Base-by-base conservation (phyloP, 495 filamentous ascomycete species). In the Neurospora sp. region DNA sequence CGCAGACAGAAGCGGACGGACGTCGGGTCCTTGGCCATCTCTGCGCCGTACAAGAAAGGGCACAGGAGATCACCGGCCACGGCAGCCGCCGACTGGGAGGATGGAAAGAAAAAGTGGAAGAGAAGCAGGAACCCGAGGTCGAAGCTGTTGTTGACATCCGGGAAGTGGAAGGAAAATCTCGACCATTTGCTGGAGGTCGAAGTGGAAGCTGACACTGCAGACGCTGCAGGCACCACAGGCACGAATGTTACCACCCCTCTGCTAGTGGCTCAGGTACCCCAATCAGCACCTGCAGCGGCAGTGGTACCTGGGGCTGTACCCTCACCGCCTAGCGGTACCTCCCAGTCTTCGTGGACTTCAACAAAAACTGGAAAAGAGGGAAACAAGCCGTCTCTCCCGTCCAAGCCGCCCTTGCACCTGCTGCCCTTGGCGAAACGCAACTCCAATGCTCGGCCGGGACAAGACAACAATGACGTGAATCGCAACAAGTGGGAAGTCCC, bases 361-460 rank as follows among this genome's bases (percentile, higher is more conserved):
- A 0, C 54, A 16, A 66, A 35, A 66, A 66, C 54, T 18, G 54
- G 54, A 66, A 62, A 62, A 31, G 54, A 62, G 27, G 23, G 27
- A 54, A 48, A 23, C 46, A 54, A 54, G 46, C 46, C 46, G 20
- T 27, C n/a, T 12, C n/a, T 23, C 27, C 54, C 54, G 54, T 62
- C 27, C 54, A 66, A 66, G 54, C 54, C 27, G 54, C 54, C 54
- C 54, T 66, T 66, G 54, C 54, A 37, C 27, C 73, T 41, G 40
- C 38, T 73, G 71, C 71, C 74, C 46, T 66, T 75, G 66, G 66
- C 71, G 42, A 54, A 70, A 69, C 39, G 27, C 18, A 72, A 73
- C 40, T 39, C 31, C 40, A 75, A 73, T 69, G 71, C 70, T 62
- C 41, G 73, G 73, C 39, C 71, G 11, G n/a, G 39, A 39, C 73